These are phyloP conservation scores for Funneliformis mosseae DNA, from an alignment of 192 early-diverging fungal genomes.

Conservation along the genomic window DNA sequence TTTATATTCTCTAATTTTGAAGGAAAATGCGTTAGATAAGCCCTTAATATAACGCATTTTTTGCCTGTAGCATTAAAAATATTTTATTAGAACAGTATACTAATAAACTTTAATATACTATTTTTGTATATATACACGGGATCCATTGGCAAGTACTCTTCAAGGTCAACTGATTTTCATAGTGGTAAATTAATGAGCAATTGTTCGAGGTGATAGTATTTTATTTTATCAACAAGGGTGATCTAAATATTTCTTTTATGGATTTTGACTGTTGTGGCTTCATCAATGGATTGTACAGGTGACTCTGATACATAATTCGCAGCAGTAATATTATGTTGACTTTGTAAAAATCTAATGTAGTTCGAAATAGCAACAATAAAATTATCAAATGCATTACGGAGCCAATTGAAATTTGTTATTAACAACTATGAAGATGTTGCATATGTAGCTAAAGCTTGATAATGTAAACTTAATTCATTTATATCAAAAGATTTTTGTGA, in stretches of 20 bases:
- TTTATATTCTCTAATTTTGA: neutral
- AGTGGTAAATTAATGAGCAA: neutral
- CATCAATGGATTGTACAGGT: too few species aligned
- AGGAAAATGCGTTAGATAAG: constrained; percentile 8
- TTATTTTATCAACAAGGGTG: neutral
- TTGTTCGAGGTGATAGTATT: constrained; percentile 10
- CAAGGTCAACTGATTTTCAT: neutral
- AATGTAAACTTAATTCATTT: too few species aligned
- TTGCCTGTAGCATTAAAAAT: neutral
- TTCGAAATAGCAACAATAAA: too few species aligned
- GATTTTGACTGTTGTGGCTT: constrained; percentile 1
- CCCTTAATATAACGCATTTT: neutral
- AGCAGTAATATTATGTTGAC: too few species aligned
- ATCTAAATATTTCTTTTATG: constrained; percentile 1
- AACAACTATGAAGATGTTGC: too few species aligned
- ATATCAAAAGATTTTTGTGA: too few species aligned
- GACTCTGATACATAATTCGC: too few species aligned
- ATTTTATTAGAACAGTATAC: too few species aligned
- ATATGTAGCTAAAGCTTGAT: too few species aligned
- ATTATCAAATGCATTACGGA: too few species aligned
- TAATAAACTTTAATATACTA: neutral
- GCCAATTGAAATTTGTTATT: too few species aligned
- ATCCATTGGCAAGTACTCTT: neutral
- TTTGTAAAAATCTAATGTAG: too few species aligned
- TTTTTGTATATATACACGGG: constrained; percentile 1